These are phyloP conservation scores for Rhizopus microsporus DNA, from an alignment of 371 early-diverging fungal species.

Conservation along the genomic window DNA sequence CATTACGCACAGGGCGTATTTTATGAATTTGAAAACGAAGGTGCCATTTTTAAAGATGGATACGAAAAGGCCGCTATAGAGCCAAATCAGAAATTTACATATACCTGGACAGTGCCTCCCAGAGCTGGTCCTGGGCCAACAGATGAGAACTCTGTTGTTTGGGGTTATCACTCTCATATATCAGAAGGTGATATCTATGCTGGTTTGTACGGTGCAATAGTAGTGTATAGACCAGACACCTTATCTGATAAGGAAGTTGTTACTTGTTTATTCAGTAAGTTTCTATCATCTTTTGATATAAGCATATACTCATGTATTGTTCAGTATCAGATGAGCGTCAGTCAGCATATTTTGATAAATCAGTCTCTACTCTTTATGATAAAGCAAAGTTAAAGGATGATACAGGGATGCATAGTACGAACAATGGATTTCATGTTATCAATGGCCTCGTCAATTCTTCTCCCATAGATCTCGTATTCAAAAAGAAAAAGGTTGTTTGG, in stretches of 20 bases:
- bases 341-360: conserved; percentile 36
- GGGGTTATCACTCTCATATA: conserved; percentile 59
- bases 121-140: conserved; percentile 49
- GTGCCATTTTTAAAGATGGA: conserved; percentile 46
- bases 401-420: conserved; percentile 2
- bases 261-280: conserved; percentile 40
- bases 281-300: not conserved
- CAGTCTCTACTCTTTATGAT: conserved; percentile 18
- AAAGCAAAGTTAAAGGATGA: conserved; percentile 1
- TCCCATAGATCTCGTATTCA: conserved; percentile 31
- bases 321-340: conserved; percentile 41
- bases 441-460: conserved; percentile 37
- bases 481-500: conserved; percentile 24
- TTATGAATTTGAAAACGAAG: conserved; percentile 55
- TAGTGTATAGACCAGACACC: conserved; percentile 43
- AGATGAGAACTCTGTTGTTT: conserved; percentile 45
- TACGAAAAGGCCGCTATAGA: conserved; percentile 27
- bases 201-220: conserved; percentile 51
- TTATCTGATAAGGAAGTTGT: conserved; percentile 37
- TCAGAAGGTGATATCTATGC: conserved; percentile 45
- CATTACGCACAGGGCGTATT: conserved; percentile 35
- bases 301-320: not conserved
- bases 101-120: conserved; percentile 48
- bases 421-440: conserved; percentile 33
- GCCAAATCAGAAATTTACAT: conserved; percentile 42